Base-by-base conservation (phyloP, 371 early-diverging fungal genomes). In the Mucor mucedo region DNA sequence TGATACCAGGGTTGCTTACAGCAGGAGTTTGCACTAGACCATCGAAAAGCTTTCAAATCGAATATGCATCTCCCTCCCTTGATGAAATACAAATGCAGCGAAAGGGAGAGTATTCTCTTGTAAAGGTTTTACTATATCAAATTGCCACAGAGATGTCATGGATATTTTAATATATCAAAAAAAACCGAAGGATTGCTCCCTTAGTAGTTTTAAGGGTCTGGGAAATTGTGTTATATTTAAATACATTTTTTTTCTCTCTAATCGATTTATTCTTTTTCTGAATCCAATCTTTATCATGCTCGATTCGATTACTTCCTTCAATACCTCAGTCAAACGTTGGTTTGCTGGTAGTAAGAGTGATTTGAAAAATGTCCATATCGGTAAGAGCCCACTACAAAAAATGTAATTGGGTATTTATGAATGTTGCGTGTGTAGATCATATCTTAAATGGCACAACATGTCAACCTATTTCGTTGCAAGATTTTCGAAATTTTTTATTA, bases 381-480 rank as follows among this genome's bases (percentile, higher is more conserved):
- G 47, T 47, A 47, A 47, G 9, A 21, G 5, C 27, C 5, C 0
- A 7, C 9, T 21, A 21, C 4, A 2, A 42, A 9, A 42, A 13
- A 11, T 42, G 11, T 13, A 42, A 9, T 13, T 10, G 4, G 4
- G 42, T 35, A 35, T 35, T 35, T 8, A 35, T 35, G 35, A 4
- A 8, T 21, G 8, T 21, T 21, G 1, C 8, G 2, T 42, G 21
- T 42, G n/a, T 42, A 61, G 53, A 61, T 38, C 55, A 61, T 28
- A 33, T 61, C 28, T n/a, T 61, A 14, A 59, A 50, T 13, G 49
- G 49, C 30, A 50, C 53, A 3, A 72, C 72, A 27, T 62, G 62
- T 28, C 58, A 59, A 11, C 72, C 72, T 9, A 68, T 72, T 8
- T 68, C 69, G 3, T 28, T 72, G 14, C 53, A 68, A 28, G 68